Base-by-base conservation (phyloP, 2,329 filamentous ascomycete species). In the Aspergillus phoenicis region DNA sequence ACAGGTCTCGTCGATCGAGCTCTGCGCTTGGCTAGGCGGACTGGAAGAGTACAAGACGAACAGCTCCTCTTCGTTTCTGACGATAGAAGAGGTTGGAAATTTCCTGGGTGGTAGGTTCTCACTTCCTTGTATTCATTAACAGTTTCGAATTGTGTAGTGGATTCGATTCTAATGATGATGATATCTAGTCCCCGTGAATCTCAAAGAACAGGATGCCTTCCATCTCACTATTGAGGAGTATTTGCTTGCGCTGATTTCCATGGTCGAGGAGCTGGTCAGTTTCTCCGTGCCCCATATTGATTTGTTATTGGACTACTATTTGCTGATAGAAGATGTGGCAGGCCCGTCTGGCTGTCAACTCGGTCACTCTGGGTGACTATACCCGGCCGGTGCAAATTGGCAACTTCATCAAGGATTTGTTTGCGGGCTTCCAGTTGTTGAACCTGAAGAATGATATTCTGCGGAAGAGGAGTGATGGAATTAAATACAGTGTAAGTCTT, bases 181-280 rank as follows among this genome's bases (percentile, higher is more conserved):
- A 6, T 11, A 0, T 24, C 7, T 66, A 93, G 93, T 97, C 10
- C 93, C 93, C 11, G 89, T 95, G 64, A 97, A 97, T 74, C 84
- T 97, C 71, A 96, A 96, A 77, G 90, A 94, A 71, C 83, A 85
- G 63, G 94, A 98, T 75, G 86, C 88, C 54, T 99, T 99, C 84
- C 95, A 99, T 76, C 83, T 99, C 70, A 96, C 93, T 47, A 94
- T 98, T 70, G 95, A 99, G 78, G 95, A 99, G 79, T 99, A 99
- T 77, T 88, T 99, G 24, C 88, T 96, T 62, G 89, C 92, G 13
- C 83, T 98, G 61, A 94, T 95, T 61, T 87, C 89, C 62, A 86
- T 98, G 62, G 91, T 95, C 41, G 93, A 97, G 72, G 95, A 99
- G 80, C 85, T 99, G 70, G 85, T 87, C 7, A 13, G 20, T 58